Evolutionary conservation across 192 early-diverging fungal genomes (phyloP), one percentile per base, ranked within the genome.

Genomic region (Coemansia sp.): DNA sequence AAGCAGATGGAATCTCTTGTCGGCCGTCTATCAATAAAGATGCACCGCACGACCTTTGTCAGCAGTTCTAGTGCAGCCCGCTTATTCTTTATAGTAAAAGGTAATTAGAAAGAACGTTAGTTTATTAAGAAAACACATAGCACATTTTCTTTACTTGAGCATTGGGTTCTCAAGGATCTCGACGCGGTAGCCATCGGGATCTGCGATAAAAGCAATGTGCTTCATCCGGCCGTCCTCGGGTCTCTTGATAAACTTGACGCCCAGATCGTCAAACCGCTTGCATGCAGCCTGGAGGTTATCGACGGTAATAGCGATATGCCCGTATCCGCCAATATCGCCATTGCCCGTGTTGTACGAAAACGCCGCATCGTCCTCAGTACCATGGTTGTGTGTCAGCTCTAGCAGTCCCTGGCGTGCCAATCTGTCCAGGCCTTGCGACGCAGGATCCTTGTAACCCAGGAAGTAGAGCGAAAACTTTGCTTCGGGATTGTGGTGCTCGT

Each of bases 341-440:
- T 93, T 92, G 17, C 89, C 89, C 51, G 71, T 88, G 64, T 80
- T 72, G 66, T 92, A 91, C 15, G 73, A 53, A 60, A 88, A 85
- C 19, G 61, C 55, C 14, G 68, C 47, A 46, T 93, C 86, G 17
- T 74, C 61, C 64, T 93, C 89, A 13, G 88, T 90, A 22, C 89
- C 89, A 74, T 87, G 88, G 78, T 93, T 92, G 76, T 93, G 89
- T 23, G 91, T 93, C 61, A 93, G 81, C 72, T 93, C 91, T 25
- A 93, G 71, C 17, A 93, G 64, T 23, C 87, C 91, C 57, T 88
- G 83, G 55, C 82, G 80, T 27, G 65, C 78, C 59, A 90, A 85
- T 9, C 80, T 78, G 9, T 75, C 71, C 18, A 80, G 62, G 13
- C 81, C 58, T 13, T 54, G 37, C 27, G 62, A 60, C n/a, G 38